Percentiles rank a stretch among this genome's conserved stretches.
These are phyloP conservation scores for Apostasia ramifera DNA, from an alignment of 106 monocot species.

Conservation along the genomic window DNA sequence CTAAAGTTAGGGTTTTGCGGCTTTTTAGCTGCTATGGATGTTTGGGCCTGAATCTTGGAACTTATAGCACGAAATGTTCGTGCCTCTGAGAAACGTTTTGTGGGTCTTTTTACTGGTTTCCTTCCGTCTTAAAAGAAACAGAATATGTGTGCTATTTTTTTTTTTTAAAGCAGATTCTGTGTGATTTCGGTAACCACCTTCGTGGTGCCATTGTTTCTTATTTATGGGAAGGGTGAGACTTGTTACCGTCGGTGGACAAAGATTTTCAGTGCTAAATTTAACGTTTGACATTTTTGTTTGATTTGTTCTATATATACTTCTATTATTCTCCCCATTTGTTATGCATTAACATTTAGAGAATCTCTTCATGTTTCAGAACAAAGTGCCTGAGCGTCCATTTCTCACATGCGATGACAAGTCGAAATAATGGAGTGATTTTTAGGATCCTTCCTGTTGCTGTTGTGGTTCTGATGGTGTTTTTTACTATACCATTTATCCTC, in stretches of 20 bases:
- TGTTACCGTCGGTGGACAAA: neutral
- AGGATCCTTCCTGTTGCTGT: neutral
- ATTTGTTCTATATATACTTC: neutral
- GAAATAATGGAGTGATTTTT: neutral
- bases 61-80: neutral
- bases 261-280: neutral
- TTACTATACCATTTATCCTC: constrained; percentile 10
- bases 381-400: neutral
- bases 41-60: neutral
- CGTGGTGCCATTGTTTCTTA: neutral
- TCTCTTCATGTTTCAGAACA: neutral
- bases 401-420: neutral
- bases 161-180: neutral
- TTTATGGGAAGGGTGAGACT: neutral
- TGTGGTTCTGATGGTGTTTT: constrained; percentile 15
- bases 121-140: neutral
- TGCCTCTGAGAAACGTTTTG: neutral
- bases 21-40: neutral
- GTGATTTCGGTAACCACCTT: neutral
- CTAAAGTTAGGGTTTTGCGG: constrained; percentile 3
- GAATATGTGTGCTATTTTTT: neutral
- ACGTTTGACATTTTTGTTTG: neutral
- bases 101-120: neutral
- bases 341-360: too few relatives aligned
- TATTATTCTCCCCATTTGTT: neutral